These are phyloP conservation scores for Carex myosuroides DNA, from an alignment of 176 grass and related monocot species.

Conservation along the genomic window DNA sequence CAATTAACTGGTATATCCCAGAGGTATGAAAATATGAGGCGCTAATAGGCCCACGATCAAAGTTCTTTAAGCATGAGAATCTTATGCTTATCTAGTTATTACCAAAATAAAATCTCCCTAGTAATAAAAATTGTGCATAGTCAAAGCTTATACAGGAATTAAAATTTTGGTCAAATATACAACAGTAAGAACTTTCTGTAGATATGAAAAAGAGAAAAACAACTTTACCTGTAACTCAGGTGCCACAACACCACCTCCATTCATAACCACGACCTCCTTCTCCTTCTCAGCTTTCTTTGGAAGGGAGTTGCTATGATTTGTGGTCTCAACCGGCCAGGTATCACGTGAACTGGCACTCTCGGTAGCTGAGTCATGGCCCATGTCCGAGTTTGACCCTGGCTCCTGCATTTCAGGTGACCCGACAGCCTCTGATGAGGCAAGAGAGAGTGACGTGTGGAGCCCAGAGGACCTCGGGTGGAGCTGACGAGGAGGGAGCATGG, in stretches of 20 bases:
- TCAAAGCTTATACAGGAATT: not conserved
- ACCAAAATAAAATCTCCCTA: not conserved
- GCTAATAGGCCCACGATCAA: not conserved
- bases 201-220: not conserved
- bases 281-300: constrained; percentile 42
- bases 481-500: constrained; percentile 34
- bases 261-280: constrained; percentile 35
- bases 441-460: constrained; percentile 60
- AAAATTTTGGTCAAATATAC: not conserved
- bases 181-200: not conserved
- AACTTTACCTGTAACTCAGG: constrained; percentile 16
- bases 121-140: not conserved
- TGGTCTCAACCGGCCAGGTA: constrained; percentile 52
- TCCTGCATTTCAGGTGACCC: constrained; percentile 60
- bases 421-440: constrained; percentile 57
- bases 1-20: not conserved
- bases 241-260: constrained; percentile 11
- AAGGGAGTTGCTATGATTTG: constrained; percentile 19
- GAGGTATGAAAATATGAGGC: not conserved
- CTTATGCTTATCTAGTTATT: not conserved
- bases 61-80: not conserved
- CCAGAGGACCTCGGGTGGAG: constrained; percentile 37
- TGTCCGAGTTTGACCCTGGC: constrained; percentile 53
- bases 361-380: constrained; percentile 52
- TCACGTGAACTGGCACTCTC: constrained; percentile 67